Conservation (phyloP, 306 rosid species). For the Cyamopsis tetragonoloba region DNA sequence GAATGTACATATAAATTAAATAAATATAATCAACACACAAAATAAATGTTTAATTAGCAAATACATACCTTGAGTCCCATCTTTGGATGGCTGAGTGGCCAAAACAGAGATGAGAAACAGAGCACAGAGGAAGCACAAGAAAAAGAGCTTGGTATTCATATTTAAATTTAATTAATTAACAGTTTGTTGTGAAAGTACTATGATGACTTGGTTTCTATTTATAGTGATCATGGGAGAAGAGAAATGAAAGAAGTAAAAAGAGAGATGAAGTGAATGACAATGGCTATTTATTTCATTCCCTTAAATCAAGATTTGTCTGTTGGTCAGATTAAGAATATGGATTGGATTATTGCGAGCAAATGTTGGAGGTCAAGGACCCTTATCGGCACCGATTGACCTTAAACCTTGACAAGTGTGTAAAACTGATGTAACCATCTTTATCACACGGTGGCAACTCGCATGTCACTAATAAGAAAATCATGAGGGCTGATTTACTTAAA, state of each 20-base stretch:
- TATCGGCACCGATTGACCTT: background rate
- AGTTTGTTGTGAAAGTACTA: constrained; percentile 4
- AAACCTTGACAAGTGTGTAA: constrained; percentile 17
- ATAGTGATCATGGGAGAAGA: background rate
- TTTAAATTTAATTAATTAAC: background rate
- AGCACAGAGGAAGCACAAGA: constrained; percentile 11
- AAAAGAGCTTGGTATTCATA: constrained; percentile 19
- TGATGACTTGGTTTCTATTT: constrained; percentile 2
- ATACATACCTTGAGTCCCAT: constrained; percentile 17
- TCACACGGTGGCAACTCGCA: constrained; percentile 18
- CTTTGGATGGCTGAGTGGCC: constrained; percentile 18
- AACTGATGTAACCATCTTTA: constrained; percentile 5
- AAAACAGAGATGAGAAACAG: constrained; percentile 12
- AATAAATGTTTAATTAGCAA: no score
- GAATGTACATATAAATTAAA: no score
- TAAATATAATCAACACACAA: no score
- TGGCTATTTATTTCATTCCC: background rate
- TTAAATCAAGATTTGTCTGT: background rate
- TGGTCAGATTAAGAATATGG: background rate
- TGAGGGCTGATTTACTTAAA: no score
- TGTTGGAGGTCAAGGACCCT: background rate
- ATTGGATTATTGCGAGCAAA: background rate
- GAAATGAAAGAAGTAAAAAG: background rate
- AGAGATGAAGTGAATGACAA: background rate
- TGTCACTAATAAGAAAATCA: background rate